A percentile compares a stretch with the other conserved stretches of the same genome.
phyloP scores from a whole-genome alignment of 805 yeast species.

The Cyberlindnera mycetangii region DNA sequence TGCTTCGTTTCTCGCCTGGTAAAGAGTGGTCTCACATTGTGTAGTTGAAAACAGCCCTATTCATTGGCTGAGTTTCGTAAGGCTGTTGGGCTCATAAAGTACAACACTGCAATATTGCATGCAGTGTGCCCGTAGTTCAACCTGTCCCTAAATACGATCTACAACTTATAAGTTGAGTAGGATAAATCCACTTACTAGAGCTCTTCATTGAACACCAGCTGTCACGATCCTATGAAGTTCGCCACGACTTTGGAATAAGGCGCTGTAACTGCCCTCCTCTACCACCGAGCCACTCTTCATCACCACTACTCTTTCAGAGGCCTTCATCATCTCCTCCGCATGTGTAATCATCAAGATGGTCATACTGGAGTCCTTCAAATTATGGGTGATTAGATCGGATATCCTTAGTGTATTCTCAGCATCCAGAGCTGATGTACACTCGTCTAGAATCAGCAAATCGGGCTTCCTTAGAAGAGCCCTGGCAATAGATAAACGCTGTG shows the following conservation, averaged over 20 bases:
- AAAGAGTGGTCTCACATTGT: too few relatives aligned
- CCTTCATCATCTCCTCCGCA: slow-evolving; percentile 58
- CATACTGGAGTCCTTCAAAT: slow-evolving; percentile 36
- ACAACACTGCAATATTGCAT: too few relatives aligned
- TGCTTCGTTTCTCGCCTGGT: too few relatives aligned
- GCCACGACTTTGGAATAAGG: slow-evolving; percentile 28
- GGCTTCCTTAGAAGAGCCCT: slow-evolving; percentile 75
- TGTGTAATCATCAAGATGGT: slow-evolving; percentile 72
- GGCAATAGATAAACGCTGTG: slow-evolving; percentile 81
- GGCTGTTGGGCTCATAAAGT: too few relatives aligned
- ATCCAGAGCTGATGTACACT: slow-evolving; percentile 87
- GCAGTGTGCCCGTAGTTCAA: too few relatives aligned
- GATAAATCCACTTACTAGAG: too few relatives aligned
- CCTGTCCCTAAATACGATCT: too few relatives aligned
- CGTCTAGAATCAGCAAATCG: slow-evolving; percentile 64
- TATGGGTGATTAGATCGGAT: slow-evolving; percentile 42
- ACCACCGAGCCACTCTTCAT: slow-evolving; percentile 46
- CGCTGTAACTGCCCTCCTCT: slow-evolving; percentile 42
- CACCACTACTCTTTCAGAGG: slow-evolving; percentile 49
- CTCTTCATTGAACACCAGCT: slow-evolving; percentile 16
- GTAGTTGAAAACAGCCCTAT: too few relatives aligned
- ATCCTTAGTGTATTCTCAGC: slow-evolving; percentile 52
- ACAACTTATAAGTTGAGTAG: too few relatives aligned
- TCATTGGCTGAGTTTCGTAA: too few relatives aligned
- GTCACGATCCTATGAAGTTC: slow-evolving; percentile 32